These are phyloP conservation scores for Fusarium haematococcum DNA, from an alignment of 2,329 filamentous ascomycete species.

Conservation along the genomic window DNA sequence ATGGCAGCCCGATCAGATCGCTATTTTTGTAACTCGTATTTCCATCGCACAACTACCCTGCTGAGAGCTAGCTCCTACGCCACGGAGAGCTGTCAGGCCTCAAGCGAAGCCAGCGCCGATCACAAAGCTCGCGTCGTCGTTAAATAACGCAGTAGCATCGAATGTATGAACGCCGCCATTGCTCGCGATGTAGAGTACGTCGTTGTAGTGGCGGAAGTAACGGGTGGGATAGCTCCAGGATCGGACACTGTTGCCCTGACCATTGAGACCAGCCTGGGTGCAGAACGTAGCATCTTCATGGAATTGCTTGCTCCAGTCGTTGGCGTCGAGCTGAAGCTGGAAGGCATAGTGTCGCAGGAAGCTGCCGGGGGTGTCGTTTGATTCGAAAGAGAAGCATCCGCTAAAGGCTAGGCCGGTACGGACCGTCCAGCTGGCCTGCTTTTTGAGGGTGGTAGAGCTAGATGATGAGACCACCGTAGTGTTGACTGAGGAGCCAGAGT, in stretches of 20 bases:
- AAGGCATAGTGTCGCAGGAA: conserved; percentile 15
- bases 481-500: conserved; percentile 15
- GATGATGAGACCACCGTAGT: conserved; percentile 15
- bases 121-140: conserved; percentile 16
- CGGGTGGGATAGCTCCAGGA: conserved; percentile 29
- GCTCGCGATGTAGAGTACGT: conserved; percentile 1
- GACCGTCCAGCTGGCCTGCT: conserved; percentile 25
- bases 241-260: conserved; percentile 1
- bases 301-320: conserved; percentile 16
- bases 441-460: conserved; percentile 5
- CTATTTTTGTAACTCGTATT: background rate
- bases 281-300: conserved; percentile 25
- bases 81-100: background rate
- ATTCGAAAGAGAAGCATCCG: conserved; percentile 21
- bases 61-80: background rate
- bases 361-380: conserved; percentile 19
- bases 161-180: conserved; percentile 22
- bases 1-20: background rate
- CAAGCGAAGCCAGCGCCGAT: background rate
- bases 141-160: conserved; percentile 4
- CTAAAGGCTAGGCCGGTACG: conserved; percentile 23
- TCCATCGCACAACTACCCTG: background rate
- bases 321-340: background rate
- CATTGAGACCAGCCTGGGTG: conserved; percentile 18
- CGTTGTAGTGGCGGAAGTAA: conserved; percentile 19